These are phyloP conservation scores for Malus sylvestris DNA, from an alignment of 306 rosid genomes.

Conservation along the genomic window DNA sequence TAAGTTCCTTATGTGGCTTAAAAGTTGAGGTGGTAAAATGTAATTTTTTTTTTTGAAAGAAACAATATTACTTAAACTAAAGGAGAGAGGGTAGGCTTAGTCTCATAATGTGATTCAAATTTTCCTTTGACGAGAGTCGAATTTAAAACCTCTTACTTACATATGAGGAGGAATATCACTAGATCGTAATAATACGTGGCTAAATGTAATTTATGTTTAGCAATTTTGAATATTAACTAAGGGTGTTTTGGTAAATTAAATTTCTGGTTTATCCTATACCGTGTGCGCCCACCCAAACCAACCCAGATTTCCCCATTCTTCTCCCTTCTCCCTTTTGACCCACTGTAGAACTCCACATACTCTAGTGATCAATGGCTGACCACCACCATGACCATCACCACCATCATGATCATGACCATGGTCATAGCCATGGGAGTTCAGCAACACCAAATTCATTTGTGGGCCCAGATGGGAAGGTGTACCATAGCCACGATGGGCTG, in stretches of 20 bases:
- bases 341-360: not conserved
- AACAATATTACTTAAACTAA: too few species aligned
- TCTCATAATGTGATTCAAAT: too few species aligned
- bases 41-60: too few species aligned
- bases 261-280: not conserved
- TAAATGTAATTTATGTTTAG: too few species aligned
- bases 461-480: conserved; percentile 73
- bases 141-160: too few species aligned
- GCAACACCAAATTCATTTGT: conserved; percentile 36
- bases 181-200: too few species aligned
- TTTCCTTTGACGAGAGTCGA: too few species aligned
- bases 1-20: accelerated
- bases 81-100: accelerated
- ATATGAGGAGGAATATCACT: too few species aligned
- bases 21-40: too few species aligned
- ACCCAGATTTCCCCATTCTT: not conserved
- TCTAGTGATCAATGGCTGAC: conserved; percentile 34
- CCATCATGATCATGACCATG: conserved; percentile 19
- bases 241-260: not conserved
- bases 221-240: not conserved
- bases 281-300: not conserved
- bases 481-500: conserved; percentile 91
- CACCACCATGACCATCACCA: conserved; percentile 18
- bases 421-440: conserved; percentile 31
- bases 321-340: not conserved